Evolutionary conservation across 1,284 basidiomycete genomes (phyloP).

Genomic region (Microbotryomycetes sp.): DNA sequence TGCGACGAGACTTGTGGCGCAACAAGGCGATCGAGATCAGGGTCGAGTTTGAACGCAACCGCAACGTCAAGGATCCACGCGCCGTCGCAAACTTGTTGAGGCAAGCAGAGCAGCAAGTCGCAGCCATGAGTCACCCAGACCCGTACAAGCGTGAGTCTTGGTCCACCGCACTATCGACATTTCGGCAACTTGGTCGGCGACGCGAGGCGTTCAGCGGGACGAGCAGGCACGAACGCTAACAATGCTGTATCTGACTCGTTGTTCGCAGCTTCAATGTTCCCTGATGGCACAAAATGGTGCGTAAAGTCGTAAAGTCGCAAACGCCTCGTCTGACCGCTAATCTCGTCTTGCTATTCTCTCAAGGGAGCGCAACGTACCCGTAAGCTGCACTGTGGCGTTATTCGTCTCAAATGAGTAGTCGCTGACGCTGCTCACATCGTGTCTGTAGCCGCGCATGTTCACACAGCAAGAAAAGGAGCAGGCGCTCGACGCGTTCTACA

Average conservation of each 20-base stretch:
- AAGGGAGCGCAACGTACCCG: slow-evolving; percentile 38
- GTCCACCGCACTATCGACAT: no score
- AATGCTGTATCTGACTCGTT: not conserved
- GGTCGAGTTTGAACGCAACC: slow-evolving; percentile 38
- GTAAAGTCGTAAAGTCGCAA: not conserved
- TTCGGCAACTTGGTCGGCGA: not conserved
- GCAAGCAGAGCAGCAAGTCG: slow-evolving; percentile 35
- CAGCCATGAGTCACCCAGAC: slow-evolving; percentile 35
- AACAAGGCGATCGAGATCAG: slow-evolving; percentile 38
- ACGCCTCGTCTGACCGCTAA: not conserved
- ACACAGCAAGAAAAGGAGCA: slow-evolving; percentile 34
- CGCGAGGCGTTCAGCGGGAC: no score
- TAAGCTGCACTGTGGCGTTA: no score
- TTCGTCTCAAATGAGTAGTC: no score
- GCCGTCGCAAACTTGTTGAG: slow-evolving; percentile 35
- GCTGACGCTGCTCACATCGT: not conserved
- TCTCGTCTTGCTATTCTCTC: no score
- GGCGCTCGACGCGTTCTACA: slow-evolving; percentile 22
- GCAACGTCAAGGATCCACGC: slow-evolving; percentile 38
- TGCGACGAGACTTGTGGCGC: slow-evolving; percentile 35
- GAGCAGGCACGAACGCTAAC: no score
- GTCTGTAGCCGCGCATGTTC: slow-evolving; percentile 31
- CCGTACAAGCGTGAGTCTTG: slow-evolving; percentile 35
- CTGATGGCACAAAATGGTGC: slow-evolving; percentile 37
- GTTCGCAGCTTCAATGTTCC: slow-evolving; percentile 30